Base-by-base conservation (phyloP, 1,284 basidiomycete species). In the Marasmius sp. region DNA sequence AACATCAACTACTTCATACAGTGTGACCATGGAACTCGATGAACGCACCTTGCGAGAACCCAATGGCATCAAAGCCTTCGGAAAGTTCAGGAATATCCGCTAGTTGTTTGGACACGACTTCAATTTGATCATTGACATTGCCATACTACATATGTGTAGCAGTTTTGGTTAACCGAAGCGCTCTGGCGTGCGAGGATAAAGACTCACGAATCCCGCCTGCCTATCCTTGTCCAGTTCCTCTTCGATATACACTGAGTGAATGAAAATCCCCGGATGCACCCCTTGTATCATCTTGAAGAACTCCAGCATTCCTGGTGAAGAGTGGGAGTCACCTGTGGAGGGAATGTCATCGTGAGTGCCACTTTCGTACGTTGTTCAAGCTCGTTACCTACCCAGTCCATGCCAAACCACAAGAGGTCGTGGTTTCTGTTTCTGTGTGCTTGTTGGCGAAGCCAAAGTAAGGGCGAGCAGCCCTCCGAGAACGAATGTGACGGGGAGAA, bases 401-500 rank as follows among this genome's bases (percentile, higher is more conserved):
- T 99, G 97, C 97, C 96, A 98, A 62, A 98, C 79, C 39, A 97
- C 96, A 45, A 98, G 80, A 1, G 94, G 92, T 38, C 91, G 82
- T 34, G 72, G 72, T 3, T 63, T 47, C 27, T 27, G 27, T 27
- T 2, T 53, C 55, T 8, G 52, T 39, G 22, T 47, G 16, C 20
- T 47, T 10, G 16, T 16, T 6, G 62, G 56, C 8, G 61, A 57
- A 12, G 68, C 66, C 56, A 62, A 47, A 49, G 60, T 53, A 49
- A 53, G 58, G 39, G 37, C 27, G 7, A 58, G 34, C 12, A 38
- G n/a, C 33, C 11, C 33, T 8, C 9, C 39, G 54, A 27, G 20
- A 56, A 56, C 27, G 27, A 27, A 27, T 27, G 27, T 33, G 36
- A 56, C 8, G 22, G 22, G 36, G 54, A 56, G 39, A 1, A 43